phyloP scores from a whole-genome alignment of 2,329 filamentous ascomycete genomes.

The Shiraia sp. region DNA sequence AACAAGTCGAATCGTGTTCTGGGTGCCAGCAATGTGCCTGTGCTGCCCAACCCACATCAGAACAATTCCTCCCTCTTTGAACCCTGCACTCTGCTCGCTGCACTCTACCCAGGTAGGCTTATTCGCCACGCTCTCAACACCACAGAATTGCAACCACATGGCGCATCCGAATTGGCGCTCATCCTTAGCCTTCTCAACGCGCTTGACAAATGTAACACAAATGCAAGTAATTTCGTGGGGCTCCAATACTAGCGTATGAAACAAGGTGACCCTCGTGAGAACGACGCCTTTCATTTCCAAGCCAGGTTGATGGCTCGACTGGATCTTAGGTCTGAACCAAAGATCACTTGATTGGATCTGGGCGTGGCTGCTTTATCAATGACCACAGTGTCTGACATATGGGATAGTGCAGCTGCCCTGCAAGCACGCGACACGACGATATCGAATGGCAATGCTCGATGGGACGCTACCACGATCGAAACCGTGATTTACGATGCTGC shows the following conservation, averaged over 20 bases:
- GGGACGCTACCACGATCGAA: conserved; percentile 68
- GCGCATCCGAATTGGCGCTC: conserved; percentile 46
- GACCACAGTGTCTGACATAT: conserved; percentile 11
- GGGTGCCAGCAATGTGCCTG: too few relatives aligned
- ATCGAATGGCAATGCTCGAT: conserved; percentile 53
- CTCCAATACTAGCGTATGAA: background rate
- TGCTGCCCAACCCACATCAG: too few relatives aligned
- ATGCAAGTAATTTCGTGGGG: conserved; percentile 52
- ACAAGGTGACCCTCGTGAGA: conserved; percentile 24
- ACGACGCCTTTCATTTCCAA: conserved; percentile 7
- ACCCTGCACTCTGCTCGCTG: conserved; percentile 84
- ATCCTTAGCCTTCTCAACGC: conserved; percentile 50
- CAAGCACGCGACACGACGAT: conserved; percentile 51
- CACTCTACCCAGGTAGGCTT: background rate
- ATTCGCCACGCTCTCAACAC: conserved; percentile 4
- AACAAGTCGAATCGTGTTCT: too few relatives aligned
- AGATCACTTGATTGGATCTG: too few relatives aligned
- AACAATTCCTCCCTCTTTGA: background rate
- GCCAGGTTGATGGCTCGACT: background rate
- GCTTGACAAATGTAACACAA: conserved; percentile 50
- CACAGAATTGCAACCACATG: conserved; percentile 16
- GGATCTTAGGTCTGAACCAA: too few relatives aligned
- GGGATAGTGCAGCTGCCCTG: conserved; percentile 53
- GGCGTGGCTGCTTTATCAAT: background rate
- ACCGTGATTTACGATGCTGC: conserved; percentile 64